These are phyloP conservation scores for Saccharomycopsis babjevae DNA, from an alignment of 805 yeast species.

Conservation along the genomic window DNA sequence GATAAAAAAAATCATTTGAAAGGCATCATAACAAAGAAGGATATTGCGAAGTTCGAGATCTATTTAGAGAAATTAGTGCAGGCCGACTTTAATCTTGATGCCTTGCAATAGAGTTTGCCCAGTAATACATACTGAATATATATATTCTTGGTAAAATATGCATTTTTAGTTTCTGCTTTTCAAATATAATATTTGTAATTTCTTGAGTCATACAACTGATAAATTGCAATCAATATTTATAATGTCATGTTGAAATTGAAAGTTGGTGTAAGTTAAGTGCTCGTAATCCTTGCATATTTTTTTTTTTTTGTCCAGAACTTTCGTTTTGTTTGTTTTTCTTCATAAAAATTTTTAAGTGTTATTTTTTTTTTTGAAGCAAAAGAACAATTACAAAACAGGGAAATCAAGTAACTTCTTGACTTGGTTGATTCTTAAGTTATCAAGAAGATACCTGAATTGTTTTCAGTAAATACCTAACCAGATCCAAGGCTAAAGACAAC, in stretches of 20 bases:
- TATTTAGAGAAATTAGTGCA: conserved; percentile 23
- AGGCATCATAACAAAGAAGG: conserved; percentile 83
- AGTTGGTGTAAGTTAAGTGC: neutral
- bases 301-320: neutral
- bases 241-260: neutral
- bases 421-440: neutral
- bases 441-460: neutral
- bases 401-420: neutral
- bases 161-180: too few relatives aligned
- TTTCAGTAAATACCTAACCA: neutral
- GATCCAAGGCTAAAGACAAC: too few relatives aligned
- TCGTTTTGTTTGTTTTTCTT: neutral
- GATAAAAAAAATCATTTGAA: conserved; percentile 48
- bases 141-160: too few relatives aligned
- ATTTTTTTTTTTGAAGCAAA: neutral
- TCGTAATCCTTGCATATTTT: neutral
- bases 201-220: neutral
- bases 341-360: neutral
- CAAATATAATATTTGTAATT: neutral
- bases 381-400: neutral
- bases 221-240: neutral
- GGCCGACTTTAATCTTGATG: conserved; percentile 8
- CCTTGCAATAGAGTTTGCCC: neutral
- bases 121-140: too few relatives aligned
- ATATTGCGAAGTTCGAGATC: conserved; percentile 54